Evolutionary conservation across 2,329 filamentous ascomycete species (phyloP).

Genomic region (Ploettnerulaceae sp.): DNA sequence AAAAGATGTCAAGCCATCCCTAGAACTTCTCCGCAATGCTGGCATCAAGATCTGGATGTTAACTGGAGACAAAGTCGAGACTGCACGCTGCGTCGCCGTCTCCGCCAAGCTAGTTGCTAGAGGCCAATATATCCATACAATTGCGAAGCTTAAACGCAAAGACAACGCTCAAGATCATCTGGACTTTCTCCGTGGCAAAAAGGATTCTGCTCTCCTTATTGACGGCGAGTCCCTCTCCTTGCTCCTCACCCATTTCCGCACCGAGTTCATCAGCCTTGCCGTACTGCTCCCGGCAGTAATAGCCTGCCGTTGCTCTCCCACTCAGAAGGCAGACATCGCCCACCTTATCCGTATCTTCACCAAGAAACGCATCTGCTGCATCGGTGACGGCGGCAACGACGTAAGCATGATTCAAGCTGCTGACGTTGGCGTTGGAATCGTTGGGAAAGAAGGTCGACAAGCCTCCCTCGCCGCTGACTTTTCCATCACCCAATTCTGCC

Average conservation of each 20-base stretch:
- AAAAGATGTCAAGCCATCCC: constrained; percentile 87
- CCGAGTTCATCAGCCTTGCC: constrained; percentile 82
- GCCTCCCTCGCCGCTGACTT: constrained; percentile 95
- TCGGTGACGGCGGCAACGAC: constrained; percentile 96
- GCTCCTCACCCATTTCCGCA: constrained; percentile 75
- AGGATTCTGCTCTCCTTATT: constrained; percentile 82
- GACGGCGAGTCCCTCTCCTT: constrained; percentile 87
- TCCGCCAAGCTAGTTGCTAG: constrained; percentile 89
- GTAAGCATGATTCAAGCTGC: constrained; percentile 99
- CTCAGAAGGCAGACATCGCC: constrained; percentile 93
- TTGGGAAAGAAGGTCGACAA: constrained; percentile 94
- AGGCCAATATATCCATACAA: constrained; percentile 93
- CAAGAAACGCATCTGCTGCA: constrained; percentile 93
- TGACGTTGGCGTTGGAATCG: constrained; percentile 95
- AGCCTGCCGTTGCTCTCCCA: constrained; percentile 93
- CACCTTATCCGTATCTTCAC: constrained; percentile 85
- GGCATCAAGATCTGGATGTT: constrained; percentile 99
- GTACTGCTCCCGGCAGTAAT: constrained; percentile 88
- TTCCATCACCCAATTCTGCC: constrained; percentile 90
- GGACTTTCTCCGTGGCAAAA: constrained; percentile 82
- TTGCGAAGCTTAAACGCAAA: constrained; percentile 78
- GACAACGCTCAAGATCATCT: constrained; percentile 83
- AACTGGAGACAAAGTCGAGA: constrained; percentile 97
- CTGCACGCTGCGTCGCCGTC: constrained; percentile 90
- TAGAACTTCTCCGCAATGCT: constrained; percentile 92